These are phyloP conservation scores for Echeveria elegans DNA, from an alignment of 164 flowering plant species.

Conservation along the genomic window DNA sequence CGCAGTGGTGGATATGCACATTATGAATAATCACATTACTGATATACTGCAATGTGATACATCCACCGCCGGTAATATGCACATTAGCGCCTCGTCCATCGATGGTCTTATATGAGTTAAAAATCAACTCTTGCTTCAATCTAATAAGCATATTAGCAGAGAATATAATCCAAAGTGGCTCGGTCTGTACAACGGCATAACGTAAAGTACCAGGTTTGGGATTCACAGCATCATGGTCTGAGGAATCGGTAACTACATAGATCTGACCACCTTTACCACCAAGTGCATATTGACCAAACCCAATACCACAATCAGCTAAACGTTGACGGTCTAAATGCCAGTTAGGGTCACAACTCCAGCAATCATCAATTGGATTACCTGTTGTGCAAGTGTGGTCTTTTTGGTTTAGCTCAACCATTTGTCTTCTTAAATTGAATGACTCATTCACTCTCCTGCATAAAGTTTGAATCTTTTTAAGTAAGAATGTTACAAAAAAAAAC, in stretches of 20 bases:
- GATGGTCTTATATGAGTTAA: conserved; percentile 56
- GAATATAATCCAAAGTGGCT: conserved; percentile 68
- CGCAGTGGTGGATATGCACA: conserved; percentile 57
- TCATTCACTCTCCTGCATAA: conserved; percentile 41
- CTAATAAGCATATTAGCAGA: conserved; percentile 49
- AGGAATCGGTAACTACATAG: conserved; percentile 59
- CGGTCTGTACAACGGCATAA: conserved; percentile 49
- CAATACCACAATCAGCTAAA: conserved; percentile 60
- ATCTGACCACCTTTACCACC: conserved; percentile 57
- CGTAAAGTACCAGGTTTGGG: conserved; percentile 61
- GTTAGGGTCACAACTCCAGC: conserved; percentile 67
- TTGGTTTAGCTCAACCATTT: conserved; percentile 15
- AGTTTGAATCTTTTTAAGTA: not conserved
- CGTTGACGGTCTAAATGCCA: conserved; percentile 58
- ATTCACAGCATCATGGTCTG: conserved; percentile 52
- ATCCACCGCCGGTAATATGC: conserved; percentile 64
- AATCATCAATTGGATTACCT: conserved; percentile 74
- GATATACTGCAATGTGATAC: conserved; percentile 53
- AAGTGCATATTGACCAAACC: conserved; percentile 59
- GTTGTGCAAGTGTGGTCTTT: conserved; percentile 31
- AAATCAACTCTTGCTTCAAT: conserved; percentile 51
- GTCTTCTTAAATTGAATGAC: conserved; percentile 39
- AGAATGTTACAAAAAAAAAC: not conserved
- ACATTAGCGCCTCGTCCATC: conserved; percentile 68
- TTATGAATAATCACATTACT: conserved; percentile 56